Conservation (phyloP, 2,329 filamentous ascomycete genomes). For the Calonectria henricotiae region DNA sequence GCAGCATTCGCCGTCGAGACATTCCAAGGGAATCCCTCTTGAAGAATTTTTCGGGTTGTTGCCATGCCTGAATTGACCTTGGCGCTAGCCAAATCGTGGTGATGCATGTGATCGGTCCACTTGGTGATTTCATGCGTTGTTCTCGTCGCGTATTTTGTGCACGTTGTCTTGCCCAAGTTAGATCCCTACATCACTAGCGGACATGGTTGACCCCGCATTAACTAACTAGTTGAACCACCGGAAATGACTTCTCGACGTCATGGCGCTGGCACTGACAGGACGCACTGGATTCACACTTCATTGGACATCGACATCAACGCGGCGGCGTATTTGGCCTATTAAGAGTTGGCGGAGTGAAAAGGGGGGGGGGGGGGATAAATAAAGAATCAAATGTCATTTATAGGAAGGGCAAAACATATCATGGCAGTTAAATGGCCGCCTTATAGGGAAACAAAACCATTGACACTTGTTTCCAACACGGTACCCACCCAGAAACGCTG, state of each 20-base stretch:
- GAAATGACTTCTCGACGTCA: conserved; percentile 2
- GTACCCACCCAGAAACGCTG: too few relatives aligned
- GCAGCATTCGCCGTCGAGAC: conserved; percentile 4
- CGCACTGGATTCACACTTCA: neutral
- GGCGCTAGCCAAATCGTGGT: conserved; percentile 5
- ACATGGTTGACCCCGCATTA: conserved; percentile 6
- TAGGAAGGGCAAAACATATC: too few relatives aligned
- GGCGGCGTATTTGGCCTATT: neutral
- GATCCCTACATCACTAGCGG: neutral
- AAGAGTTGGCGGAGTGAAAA: neutral
- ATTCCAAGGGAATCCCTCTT: neutral
- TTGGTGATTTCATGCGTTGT: neutral
- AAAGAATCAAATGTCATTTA: too few relatives aligned
- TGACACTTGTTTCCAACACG: too few relatives aligned
- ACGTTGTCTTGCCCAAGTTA: conserved; percentile 6
- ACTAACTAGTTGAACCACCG: too few relatives aligned
- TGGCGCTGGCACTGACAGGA: neutral
- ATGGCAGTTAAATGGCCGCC: too few relatives aligned
- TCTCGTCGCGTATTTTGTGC: conserved; percentile 8
- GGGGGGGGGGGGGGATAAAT: neutral
- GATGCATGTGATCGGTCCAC: conserved; percentile 15
- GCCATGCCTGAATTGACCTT: neutral
- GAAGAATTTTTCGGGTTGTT: neutral
- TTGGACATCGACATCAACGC: neutral
- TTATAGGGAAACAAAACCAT: too few relatives aligned